Evolutionary conservation across 805 yeast genomes (phyloP).

Genomic region (Candida rishiriensis): DNA sequence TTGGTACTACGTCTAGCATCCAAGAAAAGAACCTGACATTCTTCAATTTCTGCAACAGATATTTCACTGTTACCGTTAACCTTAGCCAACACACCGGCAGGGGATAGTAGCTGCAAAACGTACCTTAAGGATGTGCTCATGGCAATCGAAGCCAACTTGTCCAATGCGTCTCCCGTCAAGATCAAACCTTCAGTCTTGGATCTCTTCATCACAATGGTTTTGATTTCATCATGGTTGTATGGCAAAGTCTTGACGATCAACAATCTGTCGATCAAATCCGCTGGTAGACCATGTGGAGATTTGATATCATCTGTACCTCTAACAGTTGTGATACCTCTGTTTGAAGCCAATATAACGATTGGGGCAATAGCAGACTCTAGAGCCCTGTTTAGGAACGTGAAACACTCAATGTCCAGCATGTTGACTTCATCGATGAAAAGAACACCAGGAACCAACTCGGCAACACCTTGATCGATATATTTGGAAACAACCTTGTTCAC

Average conservation of each 20-base stretch:
- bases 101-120: slow-evolving; percentile 86
- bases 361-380: slow-evolving; percentile 96
- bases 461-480: slow-evolving; percentile 99
- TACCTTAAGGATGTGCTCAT: slow-evolving; percentile 87
- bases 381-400: slow-evolving; percentile 93
- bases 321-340: slow-evolving; percentile 89
- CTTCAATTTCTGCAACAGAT: slow-evolving; percentile 78
- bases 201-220: slow-evolving; percentile 80
- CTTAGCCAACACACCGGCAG: slow-evolving; percentile 78
- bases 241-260: slow-evolving; percentile 83
- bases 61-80: slow-evolving; percentile 63
- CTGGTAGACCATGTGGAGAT: slow-evolving; percentile 97
- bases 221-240: slow-evolving; percentile 78
- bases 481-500: slow-evolving; percentile 95
- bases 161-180: slow-evolving; percentile 75
- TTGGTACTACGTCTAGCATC: slow-evolving; percentile 89
- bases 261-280: slow-evolving; percentile 89
- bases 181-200: slow-evolving; percentile 94
- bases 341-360: slow-evolving; percentile 96
- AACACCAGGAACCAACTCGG: slow-evolving; percentile 96
- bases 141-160: slow-evolving; percentile 84
- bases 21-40: slow-evolving; percentile 80
- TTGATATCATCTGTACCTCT: slow-evolving; percentile 83
- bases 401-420: slow-evolving; percentile 96
- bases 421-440: slow-evolving; percentile 97